Evolutionary conservation across 1,139 yeast genomes (phyloP), one percentile per base, ranked within the genome.

Genomic region (Protomyces pachydermus): DNA sequence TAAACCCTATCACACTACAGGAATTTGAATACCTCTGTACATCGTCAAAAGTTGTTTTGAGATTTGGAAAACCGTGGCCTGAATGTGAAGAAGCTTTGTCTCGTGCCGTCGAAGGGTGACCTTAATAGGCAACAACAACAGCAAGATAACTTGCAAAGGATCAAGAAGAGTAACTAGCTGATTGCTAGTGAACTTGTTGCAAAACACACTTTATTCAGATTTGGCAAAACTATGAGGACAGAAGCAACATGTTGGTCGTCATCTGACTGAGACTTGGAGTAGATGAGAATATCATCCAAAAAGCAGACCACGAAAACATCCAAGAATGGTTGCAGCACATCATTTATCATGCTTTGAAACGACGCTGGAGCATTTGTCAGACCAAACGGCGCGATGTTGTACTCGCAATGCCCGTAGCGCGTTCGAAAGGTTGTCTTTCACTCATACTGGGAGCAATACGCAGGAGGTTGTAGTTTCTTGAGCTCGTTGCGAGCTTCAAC

Each of bases 241-340:
- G 38, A 35, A 14, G 10, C 8, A 12, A 70, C 50, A 54, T 73
- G 72, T 8, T 64, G 18, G 18, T 56, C 38, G 54, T 73, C 74
- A 18, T 68, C 69, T 18, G 66, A 64, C 16, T 46, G 37, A 0
- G 56, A 23, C 14, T 62, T 23, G 25, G 71, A 69, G 56, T 66
- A 72, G 12, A 72, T 68, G 23, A 73, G 46, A 16, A 74, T 68
- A 62, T 73, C 75, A 62, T 72, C 76, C n/a, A 73, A 57, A 63
- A 73, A 73, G 3, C 69, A 70, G 8, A 60, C 55, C 8, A 68
- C 70, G 61, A 67, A 70, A 12, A 38, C 38, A 37, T 57, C 50
- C 2, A 65, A 56, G 35, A 62, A 42, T 6, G 60, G 67, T 45
- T 66, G 39, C 35, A 68, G 61, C 6, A 68, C 20, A 12, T 61